Percentiles rank a stretch among this genome's conserved stretches.
These are phyloP conservation scores for Penicillium italicum DNA, from an alignment of 2,329 filamentous ascomycete species.

Conservation along the genomic window DNA sequence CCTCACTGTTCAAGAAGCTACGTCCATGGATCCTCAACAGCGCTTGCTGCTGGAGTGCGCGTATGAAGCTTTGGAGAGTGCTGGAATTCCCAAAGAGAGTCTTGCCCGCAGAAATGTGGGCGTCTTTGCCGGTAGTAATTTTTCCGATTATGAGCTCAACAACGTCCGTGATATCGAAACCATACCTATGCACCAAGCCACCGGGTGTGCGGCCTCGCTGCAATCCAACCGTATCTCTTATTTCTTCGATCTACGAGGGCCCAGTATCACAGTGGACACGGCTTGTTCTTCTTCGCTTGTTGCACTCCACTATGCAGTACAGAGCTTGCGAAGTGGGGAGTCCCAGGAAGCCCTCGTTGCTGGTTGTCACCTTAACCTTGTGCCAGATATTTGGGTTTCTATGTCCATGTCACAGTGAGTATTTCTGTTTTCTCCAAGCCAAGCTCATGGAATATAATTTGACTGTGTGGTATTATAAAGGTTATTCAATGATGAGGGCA, in stretches of 20 bases:
- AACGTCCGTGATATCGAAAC: constrained; percentile 25
- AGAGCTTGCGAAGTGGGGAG: constrained; percentile 25
- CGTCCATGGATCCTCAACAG: constrained; percentile 27
- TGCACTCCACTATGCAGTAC: constrained; percentile 28
- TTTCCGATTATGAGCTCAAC: constrained; percentile 24
- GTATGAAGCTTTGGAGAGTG: constrained; percentile 30
- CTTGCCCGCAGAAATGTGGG: constrained; percentile 22
- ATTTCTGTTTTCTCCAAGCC: not conserved
- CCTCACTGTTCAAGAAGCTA: constrained; percentile 23
- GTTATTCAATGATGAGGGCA: constrained; percentile 26
- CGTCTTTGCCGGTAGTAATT: constrained; percentile 23
- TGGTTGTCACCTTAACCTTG: constrained; percentile 25
- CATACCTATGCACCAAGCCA: constrained; percentile 19
- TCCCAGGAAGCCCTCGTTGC: constrained; percentile 25
- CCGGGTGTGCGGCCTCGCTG: constrained; percentile 21
- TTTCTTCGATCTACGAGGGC: constrained; percentile 30
- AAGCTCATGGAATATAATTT: not conserved
- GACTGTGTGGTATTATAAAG: constrained; percentile 2
- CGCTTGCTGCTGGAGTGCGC: constrained; percentile 25
- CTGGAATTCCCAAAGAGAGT: constrained; percentile 27
- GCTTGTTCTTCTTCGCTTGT: constrained; percentile 29
- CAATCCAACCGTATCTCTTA: constrained; percentile 29
- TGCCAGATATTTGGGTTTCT: constrained; percentile 26
- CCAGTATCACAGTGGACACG: constrained; percentile 29
- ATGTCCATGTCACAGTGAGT: constrained; percentile 27